These are phyloP conservation scores for Trichoderma simmonsii DNA, from an alignment of 2,329 filamentous ascomycete genomes.

Conservation along the genomic window DNA sequence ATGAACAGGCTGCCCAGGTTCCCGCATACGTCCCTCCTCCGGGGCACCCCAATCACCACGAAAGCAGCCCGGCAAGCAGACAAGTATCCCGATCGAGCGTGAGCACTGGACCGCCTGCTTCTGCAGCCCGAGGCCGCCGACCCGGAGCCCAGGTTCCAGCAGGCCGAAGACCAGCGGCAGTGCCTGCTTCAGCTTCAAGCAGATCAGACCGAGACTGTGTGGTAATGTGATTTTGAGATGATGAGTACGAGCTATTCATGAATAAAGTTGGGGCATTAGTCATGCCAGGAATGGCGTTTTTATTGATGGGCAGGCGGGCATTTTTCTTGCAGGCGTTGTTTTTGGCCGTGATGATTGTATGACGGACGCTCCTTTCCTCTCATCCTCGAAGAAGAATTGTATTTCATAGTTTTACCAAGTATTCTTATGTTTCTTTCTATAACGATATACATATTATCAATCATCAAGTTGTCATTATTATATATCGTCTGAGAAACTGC, in stretches of 20 bases:
- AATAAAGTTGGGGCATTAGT: background rate
- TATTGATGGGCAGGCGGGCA: background rate
- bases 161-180: constrained; percentile 25
- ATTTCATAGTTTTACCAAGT: background rate
- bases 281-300: background rate
- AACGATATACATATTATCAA: background rate
- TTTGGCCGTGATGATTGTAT: background rate
- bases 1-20: constrained; percentile 55
- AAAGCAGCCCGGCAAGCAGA: constrained; percentile 31
- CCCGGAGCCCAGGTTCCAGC: constrained; percentile 22
- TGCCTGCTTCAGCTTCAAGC: constrained; percentile 24
- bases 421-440: background rate
- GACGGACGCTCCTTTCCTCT: background rate
- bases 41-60: constrained; percentile 49
- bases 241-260: background rate
- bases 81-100: background rate
- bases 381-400: background rate
- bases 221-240: constrained; percentile 41
- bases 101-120: background rate
- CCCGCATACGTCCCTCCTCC: constrained; percentile 50
- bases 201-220: constrained; percentile 40
- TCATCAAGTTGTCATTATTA: background rate
- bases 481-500: background rate
- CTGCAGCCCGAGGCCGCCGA: constrained; percentile 17
- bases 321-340: background rate